phyloP scores from a whole-genome alignment of 768 basidiomycete genomes.

The Tricholoma sp. region DNA sequence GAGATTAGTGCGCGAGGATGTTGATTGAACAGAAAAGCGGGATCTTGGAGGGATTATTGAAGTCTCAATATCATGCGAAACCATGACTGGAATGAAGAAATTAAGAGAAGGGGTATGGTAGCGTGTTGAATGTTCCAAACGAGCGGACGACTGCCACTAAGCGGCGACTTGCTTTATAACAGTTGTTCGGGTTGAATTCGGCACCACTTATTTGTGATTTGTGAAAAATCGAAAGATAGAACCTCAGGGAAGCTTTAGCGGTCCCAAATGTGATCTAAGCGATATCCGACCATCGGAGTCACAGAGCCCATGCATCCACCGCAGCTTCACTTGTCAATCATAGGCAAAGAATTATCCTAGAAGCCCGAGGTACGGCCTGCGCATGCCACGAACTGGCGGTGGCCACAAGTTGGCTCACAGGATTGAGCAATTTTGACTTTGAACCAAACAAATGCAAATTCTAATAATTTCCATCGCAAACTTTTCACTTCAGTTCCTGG shows the following conservation, averaged over 20 bases:
- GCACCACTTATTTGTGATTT: too few species aligned
- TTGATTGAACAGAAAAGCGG: not conserved
- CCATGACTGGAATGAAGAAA: not conserved
- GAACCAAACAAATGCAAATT: not conserved
- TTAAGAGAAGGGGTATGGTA: not conserved
- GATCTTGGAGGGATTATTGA: not conserved
- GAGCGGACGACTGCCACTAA: not conserved
- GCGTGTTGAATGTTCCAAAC: not conserved
- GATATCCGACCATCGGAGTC: too few species aligned
- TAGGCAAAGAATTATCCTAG: too few species aligned
- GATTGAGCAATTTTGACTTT: not conserved
- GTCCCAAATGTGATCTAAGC: too few species aligned
- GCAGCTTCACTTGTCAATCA: too few species aligned
- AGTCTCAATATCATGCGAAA: not conserved
- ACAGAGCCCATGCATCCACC: too few species aligned
- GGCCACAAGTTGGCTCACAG: too few species aligned
- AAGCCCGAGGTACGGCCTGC: too few species aligned
- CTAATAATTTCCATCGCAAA: not conserved
- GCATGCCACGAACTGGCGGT: too few species aligned
- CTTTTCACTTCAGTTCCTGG: not conserved
- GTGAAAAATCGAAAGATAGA: too few species aligned
- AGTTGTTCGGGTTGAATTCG: too few species aligned
- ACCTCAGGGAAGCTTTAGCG: too few species aligned
- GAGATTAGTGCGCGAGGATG: not conserved
- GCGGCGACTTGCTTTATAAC: not conserved